Percentiles rank a stretch among this genome's conserved stretches.
These are phyloP conservation scores for Alternaria sp. DNA, from an alignment of 2,329 filamentous ascomycete genomes.

Conservation along the genomic window DNA sequence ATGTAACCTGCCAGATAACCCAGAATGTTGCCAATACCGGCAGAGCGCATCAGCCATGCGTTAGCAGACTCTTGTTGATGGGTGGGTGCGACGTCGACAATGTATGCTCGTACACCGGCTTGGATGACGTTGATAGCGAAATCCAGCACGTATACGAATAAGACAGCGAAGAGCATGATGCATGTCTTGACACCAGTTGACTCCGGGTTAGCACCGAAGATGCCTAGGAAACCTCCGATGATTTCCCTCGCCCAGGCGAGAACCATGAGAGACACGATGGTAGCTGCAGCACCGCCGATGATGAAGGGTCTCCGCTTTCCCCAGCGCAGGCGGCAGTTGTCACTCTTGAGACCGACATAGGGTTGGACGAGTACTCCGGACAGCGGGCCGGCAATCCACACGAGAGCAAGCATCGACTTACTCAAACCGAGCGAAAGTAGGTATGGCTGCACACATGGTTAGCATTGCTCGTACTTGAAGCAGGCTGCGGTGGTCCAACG, in stretches of 20 bases:
- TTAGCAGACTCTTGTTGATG: constrained; percentile 96
- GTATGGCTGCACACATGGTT: constrained; percentile 54
- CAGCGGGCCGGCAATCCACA: constrained; percentile 65
- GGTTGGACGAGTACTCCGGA: constrained; percentile 64
- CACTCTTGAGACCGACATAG: constrained; percentile 63
- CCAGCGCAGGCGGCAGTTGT: constrained; percentile 58
- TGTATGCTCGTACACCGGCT: constrained; percentile 88
- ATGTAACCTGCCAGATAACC: constrained; percentile 89
- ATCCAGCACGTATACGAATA: constrained; percentile 89
- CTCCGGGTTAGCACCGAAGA: constrained; percentile 75
- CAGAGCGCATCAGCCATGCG: constrained; percentile 88
- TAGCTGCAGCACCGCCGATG: constrained; percentile 58
- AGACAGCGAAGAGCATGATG: constrained; percentile 79
- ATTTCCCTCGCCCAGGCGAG: constrained; percentile 62
- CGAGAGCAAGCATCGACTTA: constrained; percentile 61
- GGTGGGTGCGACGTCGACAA: constrained; percentile 88
- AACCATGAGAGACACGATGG: constrained; percentile 59
- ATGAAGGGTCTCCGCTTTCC: constrained; percentile 64
- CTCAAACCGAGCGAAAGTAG: constrained; percentile 62
- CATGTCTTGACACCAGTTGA: constrained; percentile 69
- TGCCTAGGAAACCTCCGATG: constrained; percentile 69
- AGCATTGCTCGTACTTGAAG: not conserved
- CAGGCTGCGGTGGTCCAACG: not conserved
- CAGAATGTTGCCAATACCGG: constrained; percentile 87
- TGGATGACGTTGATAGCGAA: constrained; percentile 97